Evolutionary conservation across 1,284 basidiomycete species (phyloP).

Genomic region (Leccinum colubrinum): DNA sequence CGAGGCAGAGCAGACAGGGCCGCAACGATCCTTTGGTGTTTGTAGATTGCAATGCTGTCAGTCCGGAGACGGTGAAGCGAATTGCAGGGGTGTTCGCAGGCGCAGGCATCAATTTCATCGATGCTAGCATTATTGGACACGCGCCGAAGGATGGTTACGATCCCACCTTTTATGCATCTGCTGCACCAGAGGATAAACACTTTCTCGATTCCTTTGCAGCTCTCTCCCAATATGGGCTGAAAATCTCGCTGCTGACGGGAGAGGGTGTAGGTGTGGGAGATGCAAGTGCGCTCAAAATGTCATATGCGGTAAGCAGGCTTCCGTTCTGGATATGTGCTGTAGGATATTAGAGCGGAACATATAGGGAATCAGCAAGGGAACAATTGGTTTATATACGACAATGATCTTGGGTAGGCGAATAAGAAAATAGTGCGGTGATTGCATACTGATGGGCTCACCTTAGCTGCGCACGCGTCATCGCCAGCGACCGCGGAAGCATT

Average conservation of each 20-base stretch:
- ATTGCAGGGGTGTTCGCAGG: slow-evolving; percentile 46
- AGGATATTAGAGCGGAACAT: slow-evolving; percentile 2
- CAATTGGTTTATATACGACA: slow-evolving; percentile 52
- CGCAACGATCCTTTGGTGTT: slow-evolving; percentile 34
- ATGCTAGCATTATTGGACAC: slow-evolving; percentile 59
- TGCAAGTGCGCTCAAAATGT: slow-evolving; percentile 64
- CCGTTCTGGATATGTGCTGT: not conserved
- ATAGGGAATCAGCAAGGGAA: slow-evolving; percentile 56
- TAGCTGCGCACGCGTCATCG: slow-evolving; percentile 57
- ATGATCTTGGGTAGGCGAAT: slow-evolving; percentile 51
- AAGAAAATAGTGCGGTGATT: not conserved
- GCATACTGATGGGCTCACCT: not conserved
- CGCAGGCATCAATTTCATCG: slow-evolving; percentile 45
- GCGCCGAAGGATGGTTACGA: slow-evolving; percentile 48
- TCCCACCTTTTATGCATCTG: slow-evolving; percentile 56
- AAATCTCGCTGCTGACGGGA: slow-evolving; percentile 43
- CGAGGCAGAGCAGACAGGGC: slow-evolving; percentile 9
- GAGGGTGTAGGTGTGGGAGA: slow-evolving; percentile 51
- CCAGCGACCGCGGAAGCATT: slow-evolving; percentile 55
- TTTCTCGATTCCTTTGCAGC: slow-evolving; percentile 43
- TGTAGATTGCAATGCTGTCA: slow-evolving; percentile 63
- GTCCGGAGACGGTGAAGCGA: slow-evolving; percentile 45
- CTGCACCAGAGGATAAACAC: slow-evolving; percentile 33
- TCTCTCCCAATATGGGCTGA: slow-evolving; percentile 44
- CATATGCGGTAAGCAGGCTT: slow-evolving; percentile 49